phyloP scores from a whole-genome alignment of 1,284 basidiomycete species.

The Porphyrellus sp. region DNA sequence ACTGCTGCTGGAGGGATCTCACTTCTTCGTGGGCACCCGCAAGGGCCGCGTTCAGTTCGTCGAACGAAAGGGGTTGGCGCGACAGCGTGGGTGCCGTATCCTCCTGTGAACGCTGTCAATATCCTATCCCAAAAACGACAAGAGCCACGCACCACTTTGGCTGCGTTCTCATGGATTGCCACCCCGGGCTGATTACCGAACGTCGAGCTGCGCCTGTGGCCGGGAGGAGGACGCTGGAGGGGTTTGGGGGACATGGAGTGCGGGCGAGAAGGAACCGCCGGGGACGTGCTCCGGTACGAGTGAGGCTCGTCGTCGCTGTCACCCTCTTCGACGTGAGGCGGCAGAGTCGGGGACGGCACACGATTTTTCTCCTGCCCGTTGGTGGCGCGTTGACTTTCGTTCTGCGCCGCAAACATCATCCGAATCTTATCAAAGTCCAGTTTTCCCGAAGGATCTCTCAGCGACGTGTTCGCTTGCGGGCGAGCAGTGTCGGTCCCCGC shows the following conservation, averaged over 20 bases:
- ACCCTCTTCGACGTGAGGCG: no score
- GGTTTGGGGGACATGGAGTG: conserved; percentile 20
- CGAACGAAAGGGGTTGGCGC: conserved; percentile 22
- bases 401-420: conserved; percentile 25
- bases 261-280: conserved; percentile 14
- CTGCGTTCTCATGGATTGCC: conserved; percentile 10
- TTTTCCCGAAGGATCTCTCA: conserved; percentile 32
- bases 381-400: not conserved
- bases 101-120: conserved; percentile 13
- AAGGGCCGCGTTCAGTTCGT: conserved; percentile 29
- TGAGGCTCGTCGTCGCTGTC: conserved; percentile 23
- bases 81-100: conserved; percentile 1
- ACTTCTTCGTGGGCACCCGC: conserved; percentile 27
- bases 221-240: not conserved
- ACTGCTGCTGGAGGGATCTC: conserved; percentile 22
- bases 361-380: not conserved
- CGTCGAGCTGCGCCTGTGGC: conserved; percentile 30
- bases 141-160: conserved; percentile 9
- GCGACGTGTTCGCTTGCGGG: conserved; percentile 2
- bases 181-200: conserved; percentile 21
- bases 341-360: not conserved
- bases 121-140: conserved; percentile 1
- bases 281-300: conserved; percentile 9
- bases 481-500: not conserved
- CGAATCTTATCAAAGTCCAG: conserved; percentile 35